Base-by-base conservation (phyloP, 768 basidiomycete genomes). In the Cystofilobasidium capitatum region DNA sequence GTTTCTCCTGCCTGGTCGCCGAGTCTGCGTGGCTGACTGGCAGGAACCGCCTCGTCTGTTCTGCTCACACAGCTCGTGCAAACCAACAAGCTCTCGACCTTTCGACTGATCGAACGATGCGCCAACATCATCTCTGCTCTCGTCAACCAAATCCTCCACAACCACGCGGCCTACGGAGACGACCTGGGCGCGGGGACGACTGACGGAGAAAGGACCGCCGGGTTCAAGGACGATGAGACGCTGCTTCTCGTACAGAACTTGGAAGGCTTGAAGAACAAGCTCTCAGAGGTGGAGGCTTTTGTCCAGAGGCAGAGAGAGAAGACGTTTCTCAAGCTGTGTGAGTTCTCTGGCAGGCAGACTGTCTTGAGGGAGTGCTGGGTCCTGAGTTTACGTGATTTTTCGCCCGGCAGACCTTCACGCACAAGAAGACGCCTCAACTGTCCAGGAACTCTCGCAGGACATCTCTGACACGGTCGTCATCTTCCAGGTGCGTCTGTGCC, bases 311-410 rank as follows among this genome's bases (percentile, higher is more conserved):
- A 88, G 70, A 78, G 80, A 20, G 79, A 82, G 47, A 79, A 87
- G 1, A 86, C 88, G 0, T 90, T 89, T 78, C 76, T 91, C 70
- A 88, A 88, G 75, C 81, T 88, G 5, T 90, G 60, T 61, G 24
- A 42, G 60, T 45, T 14, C 26, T 40, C 6, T 33, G n/a, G n/a
- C n/a, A n/a, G n/a, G n/a, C n/a, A n/a, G n/a, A n/a, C n/a, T n/a
- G n/a, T n/a, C n/a, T n/a, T n/a, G n/a, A n/a, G n/a, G n/a, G n/a
- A n/a, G n/a, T n/a, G n/a, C n/a, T n/a, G n/a, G n/a, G n/a, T n/a
- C n/a, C n/a, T n/a, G n/a, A n/a, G n/a, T n/a, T n/a, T n/a, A n/a
- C n/a, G n/a, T n/a, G n/a, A n/a, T n/a, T n/a, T n/a, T n/a, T n/a
- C n/a, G n/a, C n/a, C n/a, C n/a, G n/a, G n/a, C n/a, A n/a, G n/a